These are phyloP conservation scores for Vanrija pseudolonga DNA, from an alignment of 1,284 basidiomycete species.

Conservation along the genomic window DNA sequence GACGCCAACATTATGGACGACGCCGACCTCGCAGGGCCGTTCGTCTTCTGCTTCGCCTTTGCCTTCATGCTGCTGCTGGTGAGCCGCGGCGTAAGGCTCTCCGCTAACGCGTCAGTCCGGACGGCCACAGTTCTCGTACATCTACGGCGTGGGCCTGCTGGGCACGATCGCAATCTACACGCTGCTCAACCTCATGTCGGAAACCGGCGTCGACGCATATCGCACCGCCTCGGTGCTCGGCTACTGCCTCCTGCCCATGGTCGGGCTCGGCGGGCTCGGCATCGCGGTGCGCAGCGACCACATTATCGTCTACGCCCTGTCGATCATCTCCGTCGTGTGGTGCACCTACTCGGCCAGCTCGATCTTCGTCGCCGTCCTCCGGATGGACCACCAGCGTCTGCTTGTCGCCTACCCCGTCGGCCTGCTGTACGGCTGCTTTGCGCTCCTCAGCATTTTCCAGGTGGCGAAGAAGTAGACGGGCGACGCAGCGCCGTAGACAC, in stretches of 20 bases:
- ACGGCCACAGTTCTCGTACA: slow-evolving; percentile 98
- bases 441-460: slow-evolving; percentile 63
- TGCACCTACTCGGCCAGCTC: slow-evolving; percentile 91
- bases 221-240: slow-evolving; percentile 93
- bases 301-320: slow-evolving; percentile 75
- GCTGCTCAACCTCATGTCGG: slow-evolving; percentile 95
- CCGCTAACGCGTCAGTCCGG: slow-evolving; percentile 72
- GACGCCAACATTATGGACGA: slow-evolving; percentile 99
- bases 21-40: slow-evolving; percentile 92
- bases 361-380: slow-evolving; percentile 87
- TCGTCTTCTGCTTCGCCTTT: slow-evolving; percentile 90
- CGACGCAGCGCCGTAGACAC: too few relatives aligned
- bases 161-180: slow-evolving; percentile 93
- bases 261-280: slow-evolving; percentile 86
- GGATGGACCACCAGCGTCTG: slow-evolving; percentile 88
- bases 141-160: slow-evolving; percentile 94
- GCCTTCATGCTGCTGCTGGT: slow-evolving; percentile 86
- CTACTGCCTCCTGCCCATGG: slow-evolving; percentile 96
- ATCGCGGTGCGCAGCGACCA: slow-evolving; percentile 83
- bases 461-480: slow-evolving; percentile 31
- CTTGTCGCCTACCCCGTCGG: slow-evolving; percentile 92
- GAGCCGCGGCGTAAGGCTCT: slow-evolving; percentile 4
- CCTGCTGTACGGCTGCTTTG: slow-evolving; percentile 86
- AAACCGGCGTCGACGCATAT: slow-evolving; percentile 92
- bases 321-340: slow-evolving; percentile 79